Conservation (phyloP, 164 flowering plant species). For the Macadamia tetraphylla region DNA sequence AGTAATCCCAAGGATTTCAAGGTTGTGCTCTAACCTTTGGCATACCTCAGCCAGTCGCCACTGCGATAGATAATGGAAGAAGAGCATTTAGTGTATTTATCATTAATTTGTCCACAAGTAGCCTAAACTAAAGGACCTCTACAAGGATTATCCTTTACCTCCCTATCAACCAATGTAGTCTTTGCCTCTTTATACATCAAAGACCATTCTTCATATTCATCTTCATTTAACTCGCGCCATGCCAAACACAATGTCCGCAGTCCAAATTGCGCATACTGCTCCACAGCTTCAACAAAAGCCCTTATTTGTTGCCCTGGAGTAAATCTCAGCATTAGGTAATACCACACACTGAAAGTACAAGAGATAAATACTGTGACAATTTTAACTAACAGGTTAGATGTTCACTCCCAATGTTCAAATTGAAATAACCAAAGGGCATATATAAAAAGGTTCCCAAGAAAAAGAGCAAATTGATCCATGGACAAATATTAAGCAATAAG, state of each 20-base stretch:
- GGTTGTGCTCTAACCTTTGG: slow-evolving; percentile 80
- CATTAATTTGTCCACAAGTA: not conserved
- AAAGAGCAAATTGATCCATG: too few relatives aligned
- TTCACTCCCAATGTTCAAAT: too few relatives aligned
- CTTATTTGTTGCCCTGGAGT: slow-evolving; percentile 74
- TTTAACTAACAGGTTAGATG: not conserved
- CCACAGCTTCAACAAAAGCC: slow-evolving; percentile 76
- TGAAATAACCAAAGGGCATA: too few relatives aligned
- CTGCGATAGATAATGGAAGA: slow-evolving; percentile 31
- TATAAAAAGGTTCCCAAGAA: too few relatives aligned
- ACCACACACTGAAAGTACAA: not conserved
- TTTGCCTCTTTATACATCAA: slow-evolving; percentile 85
- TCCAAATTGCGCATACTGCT: slow-evolving; percentile 89
- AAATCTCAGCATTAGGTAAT: slow-evolving; percentile 13
- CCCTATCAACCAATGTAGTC: slow-evolving; percentile 90
- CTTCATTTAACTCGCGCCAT: slow-evolving; percentile 86
- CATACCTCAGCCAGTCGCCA: slow-evolving; percentile 96
- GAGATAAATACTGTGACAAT: not conserved
- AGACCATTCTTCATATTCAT: slow-evolving; percentile 89
- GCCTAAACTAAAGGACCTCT: not conserved
- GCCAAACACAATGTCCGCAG: slow-evolving; percentile 91
- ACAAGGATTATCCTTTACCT: slow-evolving; percentile 45
- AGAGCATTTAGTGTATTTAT: not conserved
- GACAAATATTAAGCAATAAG: too few relatives aligned
- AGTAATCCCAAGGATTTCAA: slow-evolving; percentile 89